Percentiles rank a stretch among this genome's conserved stretches.
phyloP scores from a whole-genome alignment of 1,284 basidiomycete species.

The Sphaerobolus stellatus region DNA sequence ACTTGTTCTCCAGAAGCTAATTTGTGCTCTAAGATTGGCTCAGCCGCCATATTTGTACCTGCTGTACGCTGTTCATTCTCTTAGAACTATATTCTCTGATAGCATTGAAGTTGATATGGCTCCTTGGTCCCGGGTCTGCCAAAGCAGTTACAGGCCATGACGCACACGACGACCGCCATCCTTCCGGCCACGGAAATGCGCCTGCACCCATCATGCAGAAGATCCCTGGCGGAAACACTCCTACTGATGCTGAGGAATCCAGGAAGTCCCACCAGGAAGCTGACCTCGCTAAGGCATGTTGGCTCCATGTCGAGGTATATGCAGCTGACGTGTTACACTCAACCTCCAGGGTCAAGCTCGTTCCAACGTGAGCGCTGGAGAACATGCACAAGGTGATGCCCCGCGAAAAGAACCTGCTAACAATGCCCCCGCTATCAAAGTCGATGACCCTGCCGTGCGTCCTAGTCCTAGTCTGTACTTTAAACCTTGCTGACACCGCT shows the following conservation, averaged over 20 bases:
- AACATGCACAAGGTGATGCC: too few relatives aligned
- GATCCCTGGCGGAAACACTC: not conserved
- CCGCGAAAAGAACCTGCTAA: too few relatives aligned
- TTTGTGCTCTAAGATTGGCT: slow-evolving; percentile 26
- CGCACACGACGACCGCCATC: slow-evolving; percentile 6
- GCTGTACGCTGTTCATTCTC: slow-evolving; percentile 19
- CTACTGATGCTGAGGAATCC: not conserved
- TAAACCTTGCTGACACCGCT: too few relatives aligned
- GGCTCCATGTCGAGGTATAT: too few relatives aligned
- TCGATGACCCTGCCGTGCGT: too few relatives aligned
- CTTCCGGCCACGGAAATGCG: slow-evolving; percentile 1
- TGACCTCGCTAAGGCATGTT: too few relatives aligned
- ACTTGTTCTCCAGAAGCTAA: not conserved
- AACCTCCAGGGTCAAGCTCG: too few relatives aligned
- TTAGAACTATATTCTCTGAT: not conserved
- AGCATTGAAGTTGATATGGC: slow-evolving; percentile 1
- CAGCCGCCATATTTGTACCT: slow-evolving; percentile 30
- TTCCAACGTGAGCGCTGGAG: too few relatives aligned
- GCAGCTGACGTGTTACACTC: too few relatives aligned
- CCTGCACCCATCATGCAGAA: slow-evolving; percentile 3
- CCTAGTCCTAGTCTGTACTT: too few relatives aligned
- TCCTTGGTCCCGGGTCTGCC: slow-evolving; percentile 4
- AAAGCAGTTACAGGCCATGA: slow-evolving; percentile 6
- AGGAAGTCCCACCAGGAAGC: too few relatives aligned
- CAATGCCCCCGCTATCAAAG: too few relatives aligned